Base-by-base conservation (phyloP, 768 basidiomycete species). In the Mycena sanguinolenta region DNA sequence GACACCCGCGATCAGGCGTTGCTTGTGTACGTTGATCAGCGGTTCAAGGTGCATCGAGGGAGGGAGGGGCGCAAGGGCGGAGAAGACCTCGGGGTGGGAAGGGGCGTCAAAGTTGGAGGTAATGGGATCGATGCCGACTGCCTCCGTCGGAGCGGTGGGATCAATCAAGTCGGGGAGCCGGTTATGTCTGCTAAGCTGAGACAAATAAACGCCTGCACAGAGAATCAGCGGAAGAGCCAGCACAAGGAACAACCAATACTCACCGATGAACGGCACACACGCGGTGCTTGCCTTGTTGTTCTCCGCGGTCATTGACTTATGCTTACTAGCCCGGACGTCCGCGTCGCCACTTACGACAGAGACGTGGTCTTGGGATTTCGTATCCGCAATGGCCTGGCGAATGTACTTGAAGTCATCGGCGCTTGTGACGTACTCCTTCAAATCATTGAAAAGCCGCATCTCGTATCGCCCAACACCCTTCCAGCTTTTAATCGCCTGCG, bases 1-100 rank as follows among this genome's bases (percentile, higher is more conserved):
- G 49, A 94, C 91, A 19, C 87, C 88, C 13, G 95, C 93, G 61
- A 94, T 92, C 73, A 91, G 81, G 39, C 95, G 89, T 77, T 96
- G 95, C 80, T 96, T 95, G 80, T 95, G 93, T 8, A 96, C 91
- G 77, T 95, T 96, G 81, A 96, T 94, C 67, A 96, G 80, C 4
- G 95, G 94, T 75, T 95, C 94, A 32, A 96, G 87, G 70, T 91
- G 89, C 84, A 95, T 93, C n/a, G 88, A 87, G 1, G 89, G 77
- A 0, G 94, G 95, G 5, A 95, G 87, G 10, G 91, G 87, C 4
- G 90, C 85, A 8, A 96, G 86, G 16, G 90, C 84, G 0, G 89
- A 84, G 79, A 96, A 96, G 30, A 95, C 92, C 69, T 95, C 93
- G 0, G 94, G 93, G 72, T 91, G 90, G 34, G 90, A 87, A 1